These are phyloP conservation scores for Fusarium newnesense DNA, from an alignment of 2,329 filamentous ascomycete species.

Conservation along the genomic window DNA sequence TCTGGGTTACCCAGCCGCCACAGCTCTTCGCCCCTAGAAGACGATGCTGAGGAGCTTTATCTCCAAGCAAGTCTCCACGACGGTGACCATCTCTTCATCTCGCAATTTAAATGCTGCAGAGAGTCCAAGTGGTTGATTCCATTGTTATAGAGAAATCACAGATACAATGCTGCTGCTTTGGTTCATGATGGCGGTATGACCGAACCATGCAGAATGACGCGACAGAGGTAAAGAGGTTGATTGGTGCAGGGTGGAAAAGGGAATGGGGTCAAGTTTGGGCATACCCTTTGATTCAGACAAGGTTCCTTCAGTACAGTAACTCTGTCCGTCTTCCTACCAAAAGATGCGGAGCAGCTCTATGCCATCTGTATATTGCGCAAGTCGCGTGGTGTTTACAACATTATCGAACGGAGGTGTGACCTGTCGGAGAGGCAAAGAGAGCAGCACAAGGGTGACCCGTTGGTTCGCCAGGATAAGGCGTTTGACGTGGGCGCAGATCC, in stretches of 20 bases:
- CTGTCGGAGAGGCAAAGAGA: slow-evolving; percentile 36
- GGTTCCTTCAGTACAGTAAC: slow-evolving; percentile 22
- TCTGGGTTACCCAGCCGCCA: slow-evolving; percentile 34
- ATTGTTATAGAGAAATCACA: slow-evolving; percentile 46
- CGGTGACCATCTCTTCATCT: slow-evolving; percentile 40
- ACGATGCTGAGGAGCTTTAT: slow-evolving; percentile 35
- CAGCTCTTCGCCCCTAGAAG: slow-evolving; percentile 37
- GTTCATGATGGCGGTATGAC: slow-evolving; percentile 36
- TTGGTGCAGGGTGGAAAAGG: slow-evolving; percentile 31
- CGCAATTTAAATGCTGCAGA: slow-evolving; percentile 46
- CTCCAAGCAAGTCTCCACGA: slow-evolving; percentile 41
- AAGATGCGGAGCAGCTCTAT: slow-evolving; percentile 32
- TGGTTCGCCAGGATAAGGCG: slow-evolving; percentile 27
- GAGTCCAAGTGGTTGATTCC: slow-evolving; percentile 38
- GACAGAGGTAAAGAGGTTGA: slow-evolving; percentile 33
- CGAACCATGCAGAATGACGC: slow-evolving; percentile 35
- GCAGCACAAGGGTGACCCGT: slow-evolving; percentile 37
- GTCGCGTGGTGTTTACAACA: slow-evolving; percentile 49
- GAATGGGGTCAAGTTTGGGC: slow-evolving; percentile 42
- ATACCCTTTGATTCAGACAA: slow-evolving; percentile 48
- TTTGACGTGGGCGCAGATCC: slow-evolving; percentile 20
- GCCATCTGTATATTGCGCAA: slow-evolving; percentile 43
- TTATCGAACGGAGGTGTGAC: slow-evolving; percentile 44
- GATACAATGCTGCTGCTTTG: slow-evolving; percentile 45
- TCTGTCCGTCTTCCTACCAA: slow-evolving; percentile 44